These are phyloP conservation scores for Glarea lozoyensis DNA, from an alignment of 495 filamentous ascomycete species.

Conservation along the genomic window DNA sequence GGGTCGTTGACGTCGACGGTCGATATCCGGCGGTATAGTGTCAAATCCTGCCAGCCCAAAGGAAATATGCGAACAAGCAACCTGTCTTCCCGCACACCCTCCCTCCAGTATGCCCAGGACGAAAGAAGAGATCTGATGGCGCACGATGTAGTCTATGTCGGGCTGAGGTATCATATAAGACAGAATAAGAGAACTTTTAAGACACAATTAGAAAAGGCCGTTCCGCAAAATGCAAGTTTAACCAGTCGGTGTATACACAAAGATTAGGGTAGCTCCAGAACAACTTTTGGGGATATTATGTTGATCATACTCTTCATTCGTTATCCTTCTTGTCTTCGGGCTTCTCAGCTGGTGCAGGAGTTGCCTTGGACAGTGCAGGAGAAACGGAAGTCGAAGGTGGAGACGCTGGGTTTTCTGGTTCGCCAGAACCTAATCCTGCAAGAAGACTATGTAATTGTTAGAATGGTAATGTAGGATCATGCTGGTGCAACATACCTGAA, in stretches of 20 bases:
- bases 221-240: slow-evolving; percentile 39
- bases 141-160: slow-evolving; percentile 22
- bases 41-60: slow-evolving; percentile 18
- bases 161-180: slow-evolving; percentile 35
- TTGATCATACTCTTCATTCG: slow-evolving; percentile 24
- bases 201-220: slow-evolving; percentile 30
- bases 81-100: slow-evolving; percentile 20
- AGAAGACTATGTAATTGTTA: slow-evolving; percentile 18
- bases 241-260: slow-evolving; percentile 24
- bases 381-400: slow-evolving; percentile 53
- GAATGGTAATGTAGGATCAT: not conserved
- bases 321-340: slow-evolving; percentile 35
- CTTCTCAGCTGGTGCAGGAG: slow-evolving; percentile 40
- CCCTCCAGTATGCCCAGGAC: slow-evolving; percentile 21
- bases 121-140: slow-evolving; percentile 19
- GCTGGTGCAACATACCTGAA: slow-evolving; percentile 60
- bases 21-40: slow-evolving; percentile 8
- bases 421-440: slow-evolving; percentile 25
- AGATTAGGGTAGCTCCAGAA: slow-evolving; percentile 18
- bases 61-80: slow-evolving; percentile 20
- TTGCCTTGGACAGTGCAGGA: slow-evolving; percentile 54
- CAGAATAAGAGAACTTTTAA: slow-evolving; percentile 28
- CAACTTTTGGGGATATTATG: slow-evolving; percentile 20
- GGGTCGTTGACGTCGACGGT: slow-evolving; percentile 5
- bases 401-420: slow-evolving; percentile 44